phyloP scores from a whole-genome alignment of 2,329 filamentous ascomycete genomes.

The Plenodomus lindquistii region DNA sequence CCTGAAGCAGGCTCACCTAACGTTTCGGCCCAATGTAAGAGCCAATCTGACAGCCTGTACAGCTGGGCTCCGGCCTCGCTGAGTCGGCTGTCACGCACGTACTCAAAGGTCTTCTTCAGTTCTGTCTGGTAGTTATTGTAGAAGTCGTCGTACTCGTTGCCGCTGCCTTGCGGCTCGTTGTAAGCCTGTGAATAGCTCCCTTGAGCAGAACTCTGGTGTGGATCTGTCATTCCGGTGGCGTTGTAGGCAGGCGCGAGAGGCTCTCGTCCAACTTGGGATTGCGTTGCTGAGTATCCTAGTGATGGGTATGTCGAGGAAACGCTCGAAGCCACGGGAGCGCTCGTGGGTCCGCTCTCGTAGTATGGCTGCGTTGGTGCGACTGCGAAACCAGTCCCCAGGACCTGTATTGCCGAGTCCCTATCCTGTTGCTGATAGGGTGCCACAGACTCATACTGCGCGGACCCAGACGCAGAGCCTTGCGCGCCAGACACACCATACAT shows the following conservation, averaged over 20 bases:
- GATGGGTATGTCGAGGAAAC: conserved; percentile 67
- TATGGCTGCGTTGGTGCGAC: conserved; percentile 63
- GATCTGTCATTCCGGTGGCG: conserved; percentile 57
- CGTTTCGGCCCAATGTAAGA: conserved; percentile 66
- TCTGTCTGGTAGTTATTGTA: conserved; percentile 65
- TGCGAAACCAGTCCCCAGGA: conserved; percentile 69
- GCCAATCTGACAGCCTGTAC: conserved; percentile 67
- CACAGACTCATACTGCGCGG: conserved; percentile 72
- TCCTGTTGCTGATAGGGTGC: conserved; percentile 74
- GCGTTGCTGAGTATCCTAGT: conserved; percentile 63
- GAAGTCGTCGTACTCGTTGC: conserved; percentile 64
- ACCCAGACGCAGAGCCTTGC: conserved; percentile 50
- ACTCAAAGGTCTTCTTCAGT: conserved; percentile 69
- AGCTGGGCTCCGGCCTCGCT: conserved; percentile 62
- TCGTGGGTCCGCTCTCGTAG: conserved; percentile 68
- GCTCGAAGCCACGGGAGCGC: conserved; percentile 63
- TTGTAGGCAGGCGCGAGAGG: conserved; percentile 55
- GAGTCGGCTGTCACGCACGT: conserved; percentile 66
- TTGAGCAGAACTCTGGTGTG: conserved; percentile 47
- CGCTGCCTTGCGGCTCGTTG: conserved; percentile 44
- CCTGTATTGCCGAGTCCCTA: conserved; percentile 69
- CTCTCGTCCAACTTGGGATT: conserved; percentile 60
- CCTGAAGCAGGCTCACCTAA: conserved; percentile 59
- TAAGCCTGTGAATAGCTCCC: conserved; percentile 44
- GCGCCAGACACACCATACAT: conserved; percentile 71